Evolutionary conservation across 176 grass and related monocot genomes (phyloP), one percentile per base, ranked within the genome.

Genomic region (Elymus sibiricus): DNA sequence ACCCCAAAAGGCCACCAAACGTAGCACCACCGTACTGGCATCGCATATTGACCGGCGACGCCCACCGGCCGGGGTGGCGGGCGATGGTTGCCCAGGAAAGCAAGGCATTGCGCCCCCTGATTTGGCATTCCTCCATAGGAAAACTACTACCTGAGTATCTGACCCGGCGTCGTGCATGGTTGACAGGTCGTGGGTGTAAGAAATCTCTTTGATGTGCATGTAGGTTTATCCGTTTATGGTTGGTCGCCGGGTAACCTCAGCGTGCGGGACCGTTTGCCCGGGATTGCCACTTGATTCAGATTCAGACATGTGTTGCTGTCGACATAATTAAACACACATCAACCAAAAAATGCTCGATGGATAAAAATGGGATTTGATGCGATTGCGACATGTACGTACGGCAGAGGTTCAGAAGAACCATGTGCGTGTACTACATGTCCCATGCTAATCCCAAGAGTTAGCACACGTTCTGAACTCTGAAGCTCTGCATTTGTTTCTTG

Each of bases 151-250:
- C 49, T 0, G 49, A n/a, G n/a, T n/a, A n/a, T n/a, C n/a, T n/a
- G n/a, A 74, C 69, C 55, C 12, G 55, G 3, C 11, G 27, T 40
- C 24, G 24, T 66, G 66, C 65, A 49, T 7, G 21, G n/a, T n/a
- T n/a, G n/a, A n/a, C n/a, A n/a, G n/a, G n/a, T n/a, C n/a, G n/a
- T n/a, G n/a, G n/a, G n/a, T n/a, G n/a, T n/a, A n/a, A n/a, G 11
- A 82, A 51, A 86, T 82, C 70, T 4, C 16, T n/a, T 51, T 86
- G 83, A 82, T 51, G 62, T 63, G 39, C 49, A 29, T 42, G 19
- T 15, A 1, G 9, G 15, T 10, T 42, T 1, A 29, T 32, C n/a
- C n/a, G n/a, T n/a, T n/a, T n/a, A n/a, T 10, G 77, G 78, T 42
- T 81, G 88, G 62, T 86, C 70, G 7, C 27, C 10, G 12, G 82